Base-by-base conservation (phyloP, 169 alveolate genomes). In the Plasmodium vinckei region DNA sequence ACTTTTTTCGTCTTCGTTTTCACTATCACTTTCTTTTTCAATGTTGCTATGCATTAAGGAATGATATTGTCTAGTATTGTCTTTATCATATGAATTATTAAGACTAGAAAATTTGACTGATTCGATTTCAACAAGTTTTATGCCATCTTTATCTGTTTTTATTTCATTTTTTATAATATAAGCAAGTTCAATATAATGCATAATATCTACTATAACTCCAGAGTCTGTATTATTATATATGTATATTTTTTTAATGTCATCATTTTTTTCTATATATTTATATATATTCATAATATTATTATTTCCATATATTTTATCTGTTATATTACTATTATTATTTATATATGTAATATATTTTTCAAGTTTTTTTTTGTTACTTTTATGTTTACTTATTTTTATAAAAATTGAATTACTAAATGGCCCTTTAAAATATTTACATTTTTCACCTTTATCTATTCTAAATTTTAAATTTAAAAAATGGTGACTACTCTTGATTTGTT, bases 241-340 rank as follows among this genome's bases (percentile, higher is more conserved):
- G 44, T 68, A 65, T 19, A 79, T 44, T 54, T 79, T 65, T 19
- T 67, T 68, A 5, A 54, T 25, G 10, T 67, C 27, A 13, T 65
- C 42, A 10, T 79, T 71, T 10, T 64, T 59, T 51, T 79, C 59
- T 54, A 79, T 79, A 67, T 65, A 79, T 39, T 79, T 68, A 49
- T 67, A 53, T 9, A 79, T 79, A 33, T 79, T 53, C 89, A 79
- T 79, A 19, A 79, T 27, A 5, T 47, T 47, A 57, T 64, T 77
- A 21, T 77, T 56, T 33, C 39, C 42, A 10, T 12, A 21, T 2
- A n/a, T 23, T 57, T 23, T 9, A 33, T 33, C 6, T 0, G 44
- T 17, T 13, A 23, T 71, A 23, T 17, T 39, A 3, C 33, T 25
- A 44, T 64, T 63, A 46, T 51, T 17, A 51, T 19, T 77, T 17